Conservation (phyloP, 768 basidiomycete species). For the Hygrocybe punicea region DNA sequence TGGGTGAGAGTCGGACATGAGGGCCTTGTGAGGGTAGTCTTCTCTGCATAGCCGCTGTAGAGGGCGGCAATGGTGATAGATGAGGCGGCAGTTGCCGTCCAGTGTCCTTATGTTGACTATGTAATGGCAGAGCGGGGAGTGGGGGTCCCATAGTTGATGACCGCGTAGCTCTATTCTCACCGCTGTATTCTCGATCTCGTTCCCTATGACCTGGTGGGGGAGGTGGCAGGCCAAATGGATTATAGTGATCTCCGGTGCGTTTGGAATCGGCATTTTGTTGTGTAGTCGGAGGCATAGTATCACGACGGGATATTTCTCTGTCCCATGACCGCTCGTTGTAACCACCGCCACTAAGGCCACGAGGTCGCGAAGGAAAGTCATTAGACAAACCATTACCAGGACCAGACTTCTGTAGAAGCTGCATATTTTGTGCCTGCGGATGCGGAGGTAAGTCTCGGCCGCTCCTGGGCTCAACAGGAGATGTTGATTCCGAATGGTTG, state of each 20-base stretch:
- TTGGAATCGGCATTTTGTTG: conserved; percentile 10
- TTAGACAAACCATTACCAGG: conserved; percentile 3
- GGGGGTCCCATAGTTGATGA: conserved; percentile 51
- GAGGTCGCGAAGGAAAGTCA: conserved; percentile 30
- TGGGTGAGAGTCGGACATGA: background rate
- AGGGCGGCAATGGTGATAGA: conserved; percentile 38
- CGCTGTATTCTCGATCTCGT: conserved; percentile 29
- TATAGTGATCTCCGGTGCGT: conserved; percentile 27
- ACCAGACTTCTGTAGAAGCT: conserved; percentile 58
- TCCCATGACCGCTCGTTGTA: conserved; percentile 22
- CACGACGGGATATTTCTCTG: conserved; percentile 32
- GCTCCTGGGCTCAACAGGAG: conserved; percentile 41
- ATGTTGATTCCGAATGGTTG: conserved; percentile 40
- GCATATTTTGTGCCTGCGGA: conserved; percentile 42
- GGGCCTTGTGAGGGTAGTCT: conserved; percentile 44
- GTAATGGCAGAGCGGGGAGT: conserved; percentile 38
- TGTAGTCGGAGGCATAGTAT: conserved; percentile 41
- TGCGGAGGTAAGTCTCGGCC: conserved; percentile 48
- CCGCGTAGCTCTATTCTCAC: conserved; percentile 39
- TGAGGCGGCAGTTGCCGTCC: conserved; percentile 60
- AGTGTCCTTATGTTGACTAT: conserved; percentile 36
- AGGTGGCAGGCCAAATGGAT: conserved; percentile 15
- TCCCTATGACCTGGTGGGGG: conserved; percentile 26
- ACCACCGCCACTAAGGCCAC: conserved; percentile 30
- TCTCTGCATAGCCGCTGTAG: conserved; percentile 26